Evolutionary conservation across 345 rosid species (phyloP).

Genomic region (Odontarrhena argentea): DNA sequence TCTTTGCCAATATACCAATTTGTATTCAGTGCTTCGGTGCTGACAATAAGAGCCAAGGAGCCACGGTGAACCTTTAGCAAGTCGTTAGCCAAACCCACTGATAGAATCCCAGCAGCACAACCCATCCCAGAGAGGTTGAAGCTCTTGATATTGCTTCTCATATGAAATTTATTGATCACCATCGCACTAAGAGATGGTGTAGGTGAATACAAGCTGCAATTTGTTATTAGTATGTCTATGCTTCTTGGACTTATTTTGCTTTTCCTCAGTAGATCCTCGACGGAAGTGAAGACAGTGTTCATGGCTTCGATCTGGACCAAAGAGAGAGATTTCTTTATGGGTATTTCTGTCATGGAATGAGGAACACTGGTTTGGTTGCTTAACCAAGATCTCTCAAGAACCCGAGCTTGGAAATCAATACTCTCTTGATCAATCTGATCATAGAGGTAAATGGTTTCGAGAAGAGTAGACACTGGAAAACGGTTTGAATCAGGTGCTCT

Average conservation of each 20-base stretch:
- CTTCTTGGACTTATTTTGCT: conserved; percentile 44
- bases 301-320: conserved; percentile 49
- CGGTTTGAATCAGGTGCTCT: conserved; percentile 53
- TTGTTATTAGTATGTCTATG: conserved; percentile 60
- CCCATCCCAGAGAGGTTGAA: conserved; percentile 77
- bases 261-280: conserved; percentile 49
- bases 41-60: conserved; percentile 56
- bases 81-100: conserved; percentile 60
- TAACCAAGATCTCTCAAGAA: conserved; percentile 57
- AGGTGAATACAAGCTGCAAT: conserved; percentile 57
- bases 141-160: conserved; percentile 64
- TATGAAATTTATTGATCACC: conserved; percentile 54
- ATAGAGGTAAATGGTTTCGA: conserved; percentile 51
- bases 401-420: conserved; percentile 53
- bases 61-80: conserved; percentile 52
- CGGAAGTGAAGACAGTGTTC: conserved; percentile 50
- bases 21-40: conserved; percentile 53
- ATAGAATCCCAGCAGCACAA: conserved; percentile 59
- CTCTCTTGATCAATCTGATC: conserved; percentile 49
- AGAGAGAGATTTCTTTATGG: conserved; percentile 48
- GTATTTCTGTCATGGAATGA: conserved; percentile 46
- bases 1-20: conserved; percentile 61
- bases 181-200: conserved; percentile 64
- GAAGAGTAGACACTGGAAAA: conserved; percentile 51
- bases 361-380: conserved; percentile 63